Base-by-base conservation (phyloP, 495 filamentous ascomycete genomes). In the Talaromyces nanjingensis region DNA sequence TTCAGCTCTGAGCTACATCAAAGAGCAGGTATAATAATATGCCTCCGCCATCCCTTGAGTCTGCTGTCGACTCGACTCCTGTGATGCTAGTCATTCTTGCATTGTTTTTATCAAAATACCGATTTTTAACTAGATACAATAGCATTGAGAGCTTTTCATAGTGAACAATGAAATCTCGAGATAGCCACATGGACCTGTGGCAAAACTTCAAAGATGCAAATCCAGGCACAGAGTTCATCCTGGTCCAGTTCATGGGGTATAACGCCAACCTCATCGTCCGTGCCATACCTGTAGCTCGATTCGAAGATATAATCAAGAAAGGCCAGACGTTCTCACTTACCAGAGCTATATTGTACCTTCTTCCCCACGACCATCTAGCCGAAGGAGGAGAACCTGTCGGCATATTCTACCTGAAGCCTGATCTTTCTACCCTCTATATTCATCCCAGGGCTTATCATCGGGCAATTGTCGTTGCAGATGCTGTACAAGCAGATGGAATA, bases 201-300 rank as follows among this genome's bases (percentile, higher is more conserved):
- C 54, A 39, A 16, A 6, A 62, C 33, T 77, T 80, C 65, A 66
- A 81, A 5, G 60, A 70, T 6, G 55, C 74, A 45, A 67, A 83
- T 65, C 64, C 68, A 3, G 65, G 71, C 0, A 69, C 78, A 42
- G 80, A 82, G 49, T 88, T 80, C 60, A 67, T 90, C 45, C 82
- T 87, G 20, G 76, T 93, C 12, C 84, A 88, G 73, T 91, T 85
- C 83, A 73, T 87, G 45, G 88, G 91, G 67, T 89, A 87, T 69
- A 90, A 85, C 12, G 81, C 81, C 7, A 82, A 75, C 1, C 68
- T 83, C 1, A 81, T 86, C 18, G 77, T 83, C 53, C 82, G 87
- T 0, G 73, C 90, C 47, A 65, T 92, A 3, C 87, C 89, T 0
- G 76, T 87, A 27, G 74, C 77, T 2, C 81, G 82, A 63, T 87